A percentile compares a stretch with the other conserved stretches of the same genome.
These are phyloP conservation scores for Hypoxylon sp. DNA, from an alignment of 2,329 filamentous ascomycete genomes.

Conservation along the genomic window DNA sequence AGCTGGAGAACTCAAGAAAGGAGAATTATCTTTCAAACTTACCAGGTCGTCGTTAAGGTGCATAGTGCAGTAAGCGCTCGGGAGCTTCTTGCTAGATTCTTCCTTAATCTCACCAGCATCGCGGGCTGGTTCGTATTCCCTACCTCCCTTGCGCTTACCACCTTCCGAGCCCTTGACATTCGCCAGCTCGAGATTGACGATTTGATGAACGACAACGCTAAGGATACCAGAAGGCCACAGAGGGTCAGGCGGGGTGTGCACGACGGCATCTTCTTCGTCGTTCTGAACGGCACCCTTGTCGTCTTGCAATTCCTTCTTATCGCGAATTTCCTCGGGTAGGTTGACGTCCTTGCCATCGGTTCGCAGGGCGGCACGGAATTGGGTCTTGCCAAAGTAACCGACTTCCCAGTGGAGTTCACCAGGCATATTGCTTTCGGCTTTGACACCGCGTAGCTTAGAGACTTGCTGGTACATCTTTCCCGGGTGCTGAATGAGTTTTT, in stretches of 20 bases:
- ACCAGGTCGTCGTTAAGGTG: constrained; percentile 86
- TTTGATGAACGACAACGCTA: constrained; percentile 89
- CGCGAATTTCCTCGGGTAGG: constrained; percentile 77
- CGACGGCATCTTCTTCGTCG: constrained; percentile 83
- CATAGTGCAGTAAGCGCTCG: constrained; percentile 94
- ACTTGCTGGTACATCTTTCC: constrained; percentile 92
- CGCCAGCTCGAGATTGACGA: constrained; percentile 92
- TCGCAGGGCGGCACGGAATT: constrained; percentile 84
- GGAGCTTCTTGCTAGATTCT: constrained; percentile 81
- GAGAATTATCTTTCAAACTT: constrained; percentile 42
- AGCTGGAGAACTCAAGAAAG: constrained; percentile 34
- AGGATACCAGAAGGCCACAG: constrained; percentile 93
- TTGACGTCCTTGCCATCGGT: constrained; percentile 87
- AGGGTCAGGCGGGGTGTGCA: constrained; percentile 93
- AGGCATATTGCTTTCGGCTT: constrained; percentile 88
- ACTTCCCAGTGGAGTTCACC: constrained; percentile 97
- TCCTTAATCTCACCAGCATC: constrained; percentile 87
- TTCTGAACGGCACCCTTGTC: constrained; percentile 83
- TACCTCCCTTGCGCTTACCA: constrained; percentile 80
- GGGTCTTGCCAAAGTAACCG: constrained; percentile 91
- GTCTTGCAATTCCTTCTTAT: constrained; percentile 83
- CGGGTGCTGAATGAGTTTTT: constrained; percentile 94
- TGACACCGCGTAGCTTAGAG: constrained; percentile 84
- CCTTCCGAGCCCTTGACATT: constrained; percentile 84
- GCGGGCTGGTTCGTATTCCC: constrained; percentile 88